Percentiles rank a stretch among this genome's conserved stretches.
phyloP scores from a whole-genome alignment of 345 rosid genomes.

The Syzygium aromaticum region DNA sequence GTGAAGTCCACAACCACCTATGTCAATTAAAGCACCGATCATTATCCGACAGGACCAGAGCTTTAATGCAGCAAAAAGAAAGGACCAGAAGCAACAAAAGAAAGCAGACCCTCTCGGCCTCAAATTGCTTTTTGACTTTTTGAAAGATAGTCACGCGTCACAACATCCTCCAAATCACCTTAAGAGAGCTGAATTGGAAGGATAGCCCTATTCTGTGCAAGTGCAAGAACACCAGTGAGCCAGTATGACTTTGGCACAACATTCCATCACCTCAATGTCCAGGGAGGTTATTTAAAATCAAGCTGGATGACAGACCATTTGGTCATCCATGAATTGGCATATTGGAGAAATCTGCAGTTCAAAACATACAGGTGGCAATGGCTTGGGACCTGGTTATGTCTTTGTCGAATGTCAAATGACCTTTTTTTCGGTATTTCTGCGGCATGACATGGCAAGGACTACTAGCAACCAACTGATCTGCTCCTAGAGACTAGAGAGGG shows the following conservation, averaged over 20 bases:
- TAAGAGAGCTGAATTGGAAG: background rate
- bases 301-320: background rate
- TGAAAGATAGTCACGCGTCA: background rate
- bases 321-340: background rate
- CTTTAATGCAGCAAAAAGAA: background rate
- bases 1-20: conserved; percentile 7
- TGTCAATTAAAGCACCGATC: background rate
- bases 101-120: background rate
- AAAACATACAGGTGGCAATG: background rate
- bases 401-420: background rate
- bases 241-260: background rate
- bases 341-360: background rate
- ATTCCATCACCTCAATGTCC: background rate
- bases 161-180: background rate
- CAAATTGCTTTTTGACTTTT: background rate
- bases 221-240: background rate
- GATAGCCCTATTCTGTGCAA: background rate
- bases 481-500: background rate
- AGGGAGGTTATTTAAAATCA: background rate
- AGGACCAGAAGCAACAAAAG: background rate
- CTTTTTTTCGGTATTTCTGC: background rate
- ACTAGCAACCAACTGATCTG: background rate
- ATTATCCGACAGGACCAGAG: background rate
- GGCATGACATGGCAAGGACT: background rate
- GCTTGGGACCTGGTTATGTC: background rate